A percentile compares a stretch with the other conserved stretches of the same genome.
Evolutionary conservation across 192 early-diverging fungal genomes (phyloP).

Genomic region (Chytriomyces confervae): DNA sequence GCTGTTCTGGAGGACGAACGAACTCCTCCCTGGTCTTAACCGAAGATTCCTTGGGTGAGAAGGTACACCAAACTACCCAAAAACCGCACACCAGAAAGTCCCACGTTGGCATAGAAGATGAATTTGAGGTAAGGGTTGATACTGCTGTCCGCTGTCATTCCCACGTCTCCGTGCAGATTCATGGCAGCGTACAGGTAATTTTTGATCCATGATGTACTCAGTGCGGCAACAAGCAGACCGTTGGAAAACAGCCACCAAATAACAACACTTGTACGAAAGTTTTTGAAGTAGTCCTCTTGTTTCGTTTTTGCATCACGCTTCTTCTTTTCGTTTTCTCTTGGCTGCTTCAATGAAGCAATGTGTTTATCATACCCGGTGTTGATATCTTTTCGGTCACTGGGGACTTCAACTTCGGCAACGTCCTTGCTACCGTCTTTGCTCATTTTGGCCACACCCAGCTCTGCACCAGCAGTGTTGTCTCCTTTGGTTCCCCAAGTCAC

Average conservation of each 20-base stretch:
- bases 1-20: no score
- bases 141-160: conserved; percentile 32
- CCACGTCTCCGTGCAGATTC: not conserved
- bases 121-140: conserved; percentile 78
- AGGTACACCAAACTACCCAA: conserved; percentile 77
- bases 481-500: conserved; percentile 98
- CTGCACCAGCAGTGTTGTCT: conserved; percentile 64
- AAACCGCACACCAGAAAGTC: conserved; percentile 74
- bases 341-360: conserved; percentile 65
- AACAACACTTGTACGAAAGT: conserved; percentile 83
- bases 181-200: conserved; percentile 33
- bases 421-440: conserved; percentile 72
- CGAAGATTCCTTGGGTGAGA: conserved; percentile 65
- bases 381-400: conserved; percentile 76
- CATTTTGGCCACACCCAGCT: conserved; percentile 80
- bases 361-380: conserved; percentile 85
- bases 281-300: conserved; percentile 87
- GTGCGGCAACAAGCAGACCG: conserved; percentile 69
- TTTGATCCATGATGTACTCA: conserved; percentile 57
- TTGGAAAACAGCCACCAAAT: conserved; percentile 90
- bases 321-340: conserved; percentile 57
- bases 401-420: conserved; percentile 76
- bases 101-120: conserved; percentile 86
- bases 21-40: conserved; percentile 35
- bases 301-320: conserved; percentile 80